phyloP scores from a whole-genome alignment of 495 filamentous ascomycete genomes.

The Tuber magnatum region DNA sequence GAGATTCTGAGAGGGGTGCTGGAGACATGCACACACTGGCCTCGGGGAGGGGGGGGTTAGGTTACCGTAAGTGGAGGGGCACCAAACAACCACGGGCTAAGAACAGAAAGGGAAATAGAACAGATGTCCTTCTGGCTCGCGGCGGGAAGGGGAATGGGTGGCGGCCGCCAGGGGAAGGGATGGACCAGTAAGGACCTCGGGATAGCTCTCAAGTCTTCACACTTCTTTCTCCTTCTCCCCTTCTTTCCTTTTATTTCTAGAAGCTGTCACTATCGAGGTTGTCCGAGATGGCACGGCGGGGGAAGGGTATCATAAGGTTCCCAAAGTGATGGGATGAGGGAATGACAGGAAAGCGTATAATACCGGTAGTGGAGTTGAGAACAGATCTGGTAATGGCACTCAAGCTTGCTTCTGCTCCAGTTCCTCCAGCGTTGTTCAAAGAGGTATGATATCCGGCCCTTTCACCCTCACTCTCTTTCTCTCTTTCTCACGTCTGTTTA shows the following conservation, averaged over 20 bases:
- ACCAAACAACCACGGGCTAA: not conserved
- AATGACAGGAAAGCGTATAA: not conserved
- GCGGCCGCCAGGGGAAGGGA: not conserved
- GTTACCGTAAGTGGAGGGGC: not conserved
- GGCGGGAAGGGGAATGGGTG: not conserved
- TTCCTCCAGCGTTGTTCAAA: not conserved
- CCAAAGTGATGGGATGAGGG: not conserved
- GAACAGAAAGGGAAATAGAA: constrained; percentile 2
- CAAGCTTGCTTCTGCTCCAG: not conserved
- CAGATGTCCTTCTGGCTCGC: not conserved
- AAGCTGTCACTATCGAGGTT: not conserved
- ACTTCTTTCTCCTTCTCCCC: not conserved
- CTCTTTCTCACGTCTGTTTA: not conserved
- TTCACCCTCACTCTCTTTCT: not conserved
- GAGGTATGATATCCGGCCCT: not conserved
- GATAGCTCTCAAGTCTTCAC: not conserved
- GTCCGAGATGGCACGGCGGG: not conserved
- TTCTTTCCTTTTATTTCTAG: not conserved
- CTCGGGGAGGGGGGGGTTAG: not conserved
- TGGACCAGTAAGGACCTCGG: not conserved
- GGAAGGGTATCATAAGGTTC: not conserved
- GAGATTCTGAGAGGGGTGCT: constrained; percentile 22
- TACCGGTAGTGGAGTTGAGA: not conserved
- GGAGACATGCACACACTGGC: constrained; percentile 21
- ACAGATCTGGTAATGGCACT: not conserved